Percentiles rank a stretch among this genome's conserved stretches.
phyloP scores from a whole-genome alignment of 352 stramenopile genomes.

The Globisporangium emineosum region DNA sequence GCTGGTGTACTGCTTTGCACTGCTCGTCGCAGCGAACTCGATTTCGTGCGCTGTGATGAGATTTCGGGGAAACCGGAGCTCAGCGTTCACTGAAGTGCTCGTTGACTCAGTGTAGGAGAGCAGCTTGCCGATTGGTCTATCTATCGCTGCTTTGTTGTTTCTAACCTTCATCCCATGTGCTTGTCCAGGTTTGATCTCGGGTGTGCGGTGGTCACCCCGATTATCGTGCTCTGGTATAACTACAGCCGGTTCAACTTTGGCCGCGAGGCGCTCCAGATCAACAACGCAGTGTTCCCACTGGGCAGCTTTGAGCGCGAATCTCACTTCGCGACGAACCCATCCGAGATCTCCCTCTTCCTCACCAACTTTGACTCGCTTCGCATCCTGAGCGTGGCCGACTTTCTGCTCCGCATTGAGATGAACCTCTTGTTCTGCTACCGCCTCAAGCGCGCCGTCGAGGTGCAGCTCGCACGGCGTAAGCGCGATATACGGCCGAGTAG shows the following conservation, averaged over 20 bases:
- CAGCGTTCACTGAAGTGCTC: no score
- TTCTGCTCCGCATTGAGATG: slow-evolving; percentile 12
- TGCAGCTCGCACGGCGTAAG: no score
- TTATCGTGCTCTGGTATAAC: slow-evolving; percentile 24
- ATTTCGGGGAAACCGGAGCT: no score
- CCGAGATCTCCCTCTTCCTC: slow-evolving; percentile 26
- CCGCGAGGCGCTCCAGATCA: slow-evolving; percentile 20
- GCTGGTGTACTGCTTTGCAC: no score
- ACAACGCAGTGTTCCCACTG: slow-evolving; percentile 20
- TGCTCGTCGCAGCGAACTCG: no score
- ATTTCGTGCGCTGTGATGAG: no score
- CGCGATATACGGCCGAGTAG: no score
- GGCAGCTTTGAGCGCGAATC: slow-evolving; percentile 32
- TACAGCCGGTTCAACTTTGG: slow-evolving; percentile 30
- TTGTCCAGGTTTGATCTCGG: slow-evolving; percentile 35
- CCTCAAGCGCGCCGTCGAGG: slow-evolving; percentile 29
- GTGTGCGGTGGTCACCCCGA: slow-evolving; percentile 24
- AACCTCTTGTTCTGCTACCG: slow-evolving; percentile 1
- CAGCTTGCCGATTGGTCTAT: no score
- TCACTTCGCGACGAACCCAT: slow-evolving; percentile 23
- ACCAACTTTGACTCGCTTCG: slow-evolving; percentile 33
- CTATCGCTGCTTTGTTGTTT: no score
- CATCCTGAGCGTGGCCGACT: slow-evolving; percentile 20
- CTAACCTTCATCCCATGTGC: no score
- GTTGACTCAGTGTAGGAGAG: no score